Base-by-base conservation (phyloP, 345 rosid species). In the Firmiana major region DNA sequence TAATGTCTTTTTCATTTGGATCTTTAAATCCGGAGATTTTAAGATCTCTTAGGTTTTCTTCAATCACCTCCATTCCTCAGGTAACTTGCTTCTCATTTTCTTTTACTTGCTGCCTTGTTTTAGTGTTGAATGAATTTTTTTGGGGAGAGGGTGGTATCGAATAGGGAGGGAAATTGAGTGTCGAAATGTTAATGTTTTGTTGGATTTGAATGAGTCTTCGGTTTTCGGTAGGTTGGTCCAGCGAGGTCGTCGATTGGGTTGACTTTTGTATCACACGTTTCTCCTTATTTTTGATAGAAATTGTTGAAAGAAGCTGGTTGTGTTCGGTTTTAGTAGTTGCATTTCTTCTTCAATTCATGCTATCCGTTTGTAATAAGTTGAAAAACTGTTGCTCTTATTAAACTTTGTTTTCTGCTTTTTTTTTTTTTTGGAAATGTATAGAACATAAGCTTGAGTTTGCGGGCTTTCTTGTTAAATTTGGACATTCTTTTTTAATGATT, bases 201-300 rank as follows among this genome's bases (percentile, higher is more conserved):
- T 51, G 45, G 58, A 31, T 63, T 75, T 75, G 71, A 75, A 75
- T 63, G 24, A 63, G 71, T 63, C 71, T 21, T 46, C 3, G 42
- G 36, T 7, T 75, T 11, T 11, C 49, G 77, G 57, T 48, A 31
- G 48, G 31, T 64, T 60, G 70, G 59, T 45, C 12, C 21, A 38
- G 67, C 12, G 21, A 43, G 59, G 69, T 34, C 78, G 49, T 62
- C 45, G 77, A 62, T 71, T 49, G 42, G 69, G 68, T 75, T 75
- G 78, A 75, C 78, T 69, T 63, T 75, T 38, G 13, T 45, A 38
- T 22, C 11, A 63, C 57, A 31, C 62, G 60, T 63, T 71, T 53
- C 62, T 19, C 5, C 60, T 63, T 45, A 36, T 5, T 34, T 43
- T 46, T 11, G 19, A 31, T 46, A 21, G 60, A 36, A 62, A 62